Conservation (phyloP, 352 stramenopile species). For the Phytophthora citrophthora region DNA sequence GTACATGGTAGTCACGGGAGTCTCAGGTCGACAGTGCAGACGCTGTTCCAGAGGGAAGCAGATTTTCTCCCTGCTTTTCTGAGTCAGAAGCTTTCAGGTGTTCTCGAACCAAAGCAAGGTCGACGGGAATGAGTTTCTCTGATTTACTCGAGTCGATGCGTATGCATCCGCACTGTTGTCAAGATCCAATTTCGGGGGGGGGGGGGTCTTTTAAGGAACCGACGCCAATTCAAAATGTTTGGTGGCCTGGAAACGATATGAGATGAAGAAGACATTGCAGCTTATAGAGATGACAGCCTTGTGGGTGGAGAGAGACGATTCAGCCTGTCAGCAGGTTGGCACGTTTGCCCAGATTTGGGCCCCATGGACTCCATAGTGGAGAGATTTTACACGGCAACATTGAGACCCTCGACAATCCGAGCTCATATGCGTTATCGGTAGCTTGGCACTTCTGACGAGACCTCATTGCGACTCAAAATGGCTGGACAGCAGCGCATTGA, state of each 20-base stretch:
- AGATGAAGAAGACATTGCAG: neutral
- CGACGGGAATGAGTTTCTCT: conserved; percentile 1
- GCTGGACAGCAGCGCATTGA: conserved; percentile 11
- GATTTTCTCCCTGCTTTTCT: conserved; percentile 12
- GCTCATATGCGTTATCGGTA: conserved; percentile 19
- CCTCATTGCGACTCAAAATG: conserved; percentile 12
- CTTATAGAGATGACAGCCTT: neutral
- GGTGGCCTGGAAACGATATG: too few species aligned
- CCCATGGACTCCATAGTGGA: neutral
- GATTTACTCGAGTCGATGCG: conserved; percentile 12
- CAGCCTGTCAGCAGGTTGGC: neutral
- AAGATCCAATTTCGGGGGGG: conserved; percentile 1
- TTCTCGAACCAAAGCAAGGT: conserved; percentile 8
- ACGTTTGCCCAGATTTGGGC: neutral
- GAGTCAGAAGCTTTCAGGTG: conserved; percentile 10
- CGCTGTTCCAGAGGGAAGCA: conserved; percentile 3
- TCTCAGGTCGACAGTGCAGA: neutral
- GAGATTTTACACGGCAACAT: neutral
- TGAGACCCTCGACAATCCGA: neutral
- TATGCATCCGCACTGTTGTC: neutral
- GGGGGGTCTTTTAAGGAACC: too few species aligned
- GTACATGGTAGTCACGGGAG: neutral
- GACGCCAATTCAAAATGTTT: neutral
- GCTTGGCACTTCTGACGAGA: conserved; percentile 27
- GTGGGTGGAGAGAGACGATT: neutral